Base-by-base conservation (phyloP, 2,329 filamentous ascomycete species). In the Thermoascus crustaceus region DNA sequence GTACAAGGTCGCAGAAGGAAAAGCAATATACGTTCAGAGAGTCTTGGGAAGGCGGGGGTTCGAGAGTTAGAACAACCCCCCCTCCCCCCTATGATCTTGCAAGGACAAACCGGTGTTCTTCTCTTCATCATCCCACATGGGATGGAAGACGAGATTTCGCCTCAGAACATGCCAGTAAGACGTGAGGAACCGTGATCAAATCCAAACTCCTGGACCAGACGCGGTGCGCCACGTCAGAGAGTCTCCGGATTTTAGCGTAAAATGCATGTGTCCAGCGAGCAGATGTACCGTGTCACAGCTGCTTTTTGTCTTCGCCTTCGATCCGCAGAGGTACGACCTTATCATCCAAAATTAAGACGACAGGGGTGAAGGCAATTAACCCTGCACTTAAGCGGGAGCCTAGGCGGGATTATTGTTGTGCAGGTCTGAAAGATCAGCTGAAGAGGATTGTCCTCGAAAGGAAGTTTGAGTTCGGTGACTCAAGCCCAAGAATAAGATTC, bases 401-500 rank as follows among this genome's bases (percentile, higher is more conserved):
- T 41, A 60, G 60, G 58, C 54, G 50, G 53, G 49, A 58, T 54
- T 51, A 54, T 49, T 47, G 45, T 38, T 58, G 53, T 62, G 59
- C 58, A 63, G 56, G 49, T 43, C 46, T 53, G 47, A 52, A 43
- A 55, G 58, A 60, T 63, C 59, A 63, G 58, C 58, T 63, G 59
- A 63, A 61, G 44, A 43, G 46, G 46, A 52, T 53, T 46, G 49
- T 46, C 48, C 50, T 39, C 40, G 38, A 42, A 37, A 39, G 42
- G 36, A 37, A 36, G 29, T 13, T 43, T 40, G 34, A 38, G 37
- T 32, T 38, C n/a, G n/a, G n/a, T n/a, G n/a, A n/a, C n/a, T n/a
- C n/a, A n/a, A n/a, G n/a, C n/a, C n/a, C n/a, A n/a, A n/a, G n/a
- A n/a, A n/a, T n/a, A n/a, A n/a, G n/a, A n/a, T n/a, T n/a, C n/a